Evolutionary conservation across 2,329 filamentous ascomycete species (phyloP).

Genomic region (Fusarium sp.): DNA sequence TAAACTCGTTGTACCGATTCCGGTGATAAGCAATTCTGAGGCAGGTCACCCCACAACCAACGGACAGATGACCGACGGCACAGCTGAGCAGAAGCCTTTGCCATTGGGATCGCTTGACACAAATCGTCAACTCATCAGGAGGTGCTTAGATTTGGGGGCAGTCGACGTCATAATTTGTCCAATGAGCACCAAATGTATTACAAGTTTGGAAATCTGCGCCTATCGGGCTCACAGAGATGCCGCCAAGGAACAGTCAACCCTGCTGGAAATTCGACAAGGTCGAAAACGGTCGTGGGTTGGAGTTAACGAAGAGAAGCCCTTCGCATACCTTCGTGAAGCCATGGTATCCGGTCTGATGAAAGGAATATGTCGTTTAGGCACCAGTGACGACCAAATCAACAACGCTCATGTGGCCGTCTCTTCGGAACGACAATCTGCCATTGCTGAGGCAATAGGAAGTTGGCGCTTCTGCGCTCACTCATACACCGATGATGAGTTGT

Average conservation of each 20-base stretch:
- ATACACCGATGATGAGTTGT: conserved; percentile 88
- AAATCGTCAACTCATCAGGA: conserved; percentile 63
- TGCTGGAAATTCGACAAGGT: conserved; percentile 76
- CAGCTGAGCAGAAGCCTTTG: conserved; percentile 49
- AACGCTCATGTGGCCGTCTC: conserved; percentile 74
- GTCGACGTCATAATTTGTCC: conserved; percentile 87
- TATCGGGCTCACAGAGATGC: conserved; percentile 84
- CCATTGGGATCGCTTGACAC: conserved; percentile 41
- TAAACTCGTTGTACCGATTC: conserved; percentile 65
- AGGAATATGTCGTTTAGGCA: conserved; percentile 79
- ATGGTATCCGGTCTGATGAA: conserved; percentile 95
- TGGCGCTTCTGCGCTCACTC: conserved; percentile 94
- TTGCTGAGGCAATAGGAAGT: conserved; percentile 75
- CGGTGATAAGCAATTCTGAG: conserved; percentile 58
- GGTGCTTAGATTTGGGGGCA: conserved; percentile 86
- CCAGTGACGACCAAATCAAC: conserved; percentile 69
- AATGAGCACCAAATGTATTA: conserved; percentile 75
- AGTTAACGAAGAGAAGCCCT: conserved; percentile 83
- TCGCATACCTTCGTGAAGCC: conserved; percentile 87
- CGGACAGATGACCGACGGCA: conserved; percentile 50
- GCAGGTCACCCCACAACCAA: conserved; percentile 38
- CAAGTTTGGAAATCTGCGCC: conserved; percentile 81
- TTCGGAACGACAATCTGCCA: conserved; percentile 68
- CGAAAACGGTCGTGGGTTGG: conserved; percentile 94
- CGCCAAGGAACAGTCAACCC: conserved; percentile 74